Base-by-base conservation (phyloP, 2,329 filamentous ascomycete species). In the Aphanocladium album region DNA sequence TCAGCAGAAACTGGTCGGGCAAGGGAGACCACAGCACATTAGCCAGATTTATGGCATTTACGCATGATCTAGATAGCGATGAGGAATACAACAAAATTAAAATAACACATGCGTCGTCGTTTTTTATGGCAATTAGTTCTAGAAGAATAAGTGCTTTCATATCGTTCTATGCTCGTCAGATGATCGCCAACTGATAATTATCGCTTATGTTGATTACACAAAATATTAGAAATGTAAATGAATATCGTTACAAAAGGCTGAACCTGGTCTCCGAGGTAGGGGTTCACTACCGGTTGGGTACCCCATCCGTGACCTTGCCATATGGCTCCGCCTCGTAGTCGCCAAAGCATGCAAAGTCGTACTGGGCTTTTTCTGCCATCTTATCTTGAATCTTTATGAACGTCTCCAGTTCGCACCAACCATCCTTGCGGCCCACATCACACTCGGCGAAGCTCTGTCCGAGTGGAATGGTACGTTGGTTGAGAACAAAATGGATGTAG, bases 401-500 rank as follows among this genome's bases (percentile, higher is more conserved):
- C 0, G 86, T 86, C 3, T 80, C 79, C 53, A 92, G 71, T 69
- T 91, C 88, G 69, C 89, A 92, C 89, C 89, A 92, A 0, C 89
- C 89, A 71, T 92, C 89, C 47, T 86, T 81, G 5, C 89, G 76
- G 12, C 79, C 69, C 1, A 66, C 73, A 43, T 83, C 87, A 66
- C 89, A 92, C 62, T 85, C 82, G 1, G 81, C 73, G 63, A 90
- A 86, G 67, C 86, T 90, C 62, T 72, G 72, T 7, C 88, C 86
- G 0, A 92, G 76, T 1, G 89, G 89, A 1, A 92, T 68, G 0
- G 89, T 92, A 33, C 89, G 79, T 73, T 91, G 88, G 70, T 91
- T 91, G 49, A 91, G 79, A 2, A 91, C 73, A 67, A 92, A 89
- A 71, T 91, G 89, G 6, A 92, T 79, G 70, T 92, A 92, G 57